phyloP scores from a whole-genome alignment of 805 yeast species.

The Hanseniaspora mollemarum region DNA sequence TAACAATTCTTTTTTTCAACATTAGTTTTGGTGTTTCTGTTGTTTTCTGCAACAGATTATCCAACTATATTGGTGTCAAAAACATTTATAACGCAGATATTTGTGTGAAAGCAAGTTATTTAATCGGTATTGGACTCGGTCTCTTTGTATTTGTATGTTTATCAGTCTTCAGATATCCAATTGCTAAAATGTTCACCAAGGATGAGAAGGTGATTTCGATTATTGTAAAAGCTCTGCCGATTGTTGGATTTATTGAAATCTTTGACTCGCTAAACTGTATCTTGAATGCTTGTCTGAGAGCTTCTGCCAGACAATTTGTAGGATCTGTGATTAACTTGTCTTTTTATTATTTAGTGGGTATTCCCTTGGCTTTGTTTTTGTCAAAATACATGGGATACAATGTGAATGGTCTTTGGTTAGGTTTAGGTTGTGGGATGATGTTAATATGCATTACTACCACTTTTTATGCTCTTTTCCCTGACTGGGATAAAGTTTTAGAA shows the following conservation, averaged over 20 bases:
- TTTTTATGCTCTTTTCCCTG: conserved; percentile 36
- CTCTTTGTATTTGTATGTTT: conserved; percentile 1
- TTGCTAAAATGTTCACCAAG: conserved; percentile 50
- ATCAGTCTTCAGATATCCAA: conserved; percentile 29
- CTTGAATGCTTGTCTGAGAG: conserved; percentile 69
- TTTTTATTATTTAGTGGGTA: conserved; percentile 59
- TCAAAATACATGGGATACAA: conserved; percentile 42
- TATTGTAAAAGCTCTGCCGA: conserved; percentile 42
- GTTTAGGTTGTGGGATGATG: conserved; percentile 51
- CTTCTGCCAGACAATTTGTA: conserved; percentile 72
- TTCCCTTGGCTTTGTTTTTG: conserved; percentile 51
- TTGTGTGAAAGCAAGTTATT: conserved; percentile 34
- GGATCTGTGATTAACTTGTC: conserved; percentile 62
- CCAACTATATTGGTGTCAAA: conserved; percentile 56
- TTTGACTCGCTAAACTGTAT: conserved; percentile 64
- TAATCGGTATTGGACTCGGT: conserved; percentile 36
- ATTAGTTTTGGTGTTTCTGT: conserved; percentile 67
- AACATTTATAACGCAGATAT: conserved; percentile 38
- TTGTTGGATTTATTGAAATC: conserved; percentile 57
- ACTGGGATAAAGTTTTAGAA: conserved; percentile 44
- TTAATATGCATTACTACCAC: conserved; percentile 42
- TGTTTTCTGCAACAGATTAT: conserved; percentile 62
- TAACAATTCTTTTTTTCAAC: conserved; percentile 54
- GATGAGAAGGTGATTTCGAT: conserved; percentile 46
- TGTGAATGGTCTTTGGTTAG: conserved; percentile 65